These are phyloP conservation scores for Pavlovales sp. DNA, from an alignment of 208 protist species.

Conservation along the genomic window DNA sequence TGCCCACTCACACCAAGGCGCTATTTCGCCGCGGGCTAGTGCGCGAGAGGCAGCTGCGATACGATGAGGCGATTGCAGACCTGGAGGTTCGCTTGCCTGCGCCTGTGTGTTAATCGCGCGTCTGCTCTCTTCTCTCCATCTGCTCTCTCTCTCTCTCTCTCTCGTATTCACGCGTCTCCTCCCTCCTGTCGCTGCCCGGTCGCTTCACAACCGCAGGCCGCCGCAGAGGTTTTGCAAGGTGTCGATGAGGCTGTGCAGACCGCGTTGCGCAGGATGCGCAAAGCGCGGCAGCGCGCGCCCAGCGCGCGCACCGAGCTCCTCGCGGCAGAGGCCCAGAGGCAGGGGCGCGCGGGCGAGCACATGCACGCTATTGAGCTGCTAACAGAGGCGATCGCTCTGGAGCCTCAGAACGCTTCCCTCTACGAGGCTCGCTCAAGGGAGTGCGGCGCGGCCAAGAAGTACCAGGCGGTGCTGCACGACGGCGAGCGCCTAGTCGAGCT, in stretches of 20 bases:
- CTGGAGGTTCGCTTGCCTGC: too few species aligned
- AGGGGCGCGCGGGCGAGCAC: background rate
- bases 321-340: too few species aligned
- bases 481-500: background rate
- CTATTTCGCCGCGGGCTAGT: background rate
- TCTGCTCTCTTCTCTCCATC: too few species aligned
- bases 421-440: background rate
- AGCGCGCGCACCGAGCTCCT: background rate
- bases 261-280: background rate
- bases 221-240: background rate
- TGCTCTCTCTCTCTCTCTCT: too few species aligned
- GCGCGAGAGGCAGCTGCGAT: background rate
- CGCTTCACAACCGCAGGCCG: too few species aligned
- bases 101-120: too few species aligned
- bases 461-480: background rate
- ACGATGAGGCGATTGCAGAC: background rate
- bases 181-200: too few species aligned
- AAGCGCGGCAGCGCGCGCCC: too few species aligned
- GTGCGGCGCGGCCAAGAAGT: background rate
- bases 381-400: background rate
- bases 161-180: too few species aligned
- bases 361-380: background rate
- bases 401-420: background rate
- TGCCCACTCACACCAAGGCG: background rate
- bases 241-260: background rate